phyloP scores from a whole-genome alignment of 495 filamentous ascomycete genomes.

The Xylaria castorea region DNA sequence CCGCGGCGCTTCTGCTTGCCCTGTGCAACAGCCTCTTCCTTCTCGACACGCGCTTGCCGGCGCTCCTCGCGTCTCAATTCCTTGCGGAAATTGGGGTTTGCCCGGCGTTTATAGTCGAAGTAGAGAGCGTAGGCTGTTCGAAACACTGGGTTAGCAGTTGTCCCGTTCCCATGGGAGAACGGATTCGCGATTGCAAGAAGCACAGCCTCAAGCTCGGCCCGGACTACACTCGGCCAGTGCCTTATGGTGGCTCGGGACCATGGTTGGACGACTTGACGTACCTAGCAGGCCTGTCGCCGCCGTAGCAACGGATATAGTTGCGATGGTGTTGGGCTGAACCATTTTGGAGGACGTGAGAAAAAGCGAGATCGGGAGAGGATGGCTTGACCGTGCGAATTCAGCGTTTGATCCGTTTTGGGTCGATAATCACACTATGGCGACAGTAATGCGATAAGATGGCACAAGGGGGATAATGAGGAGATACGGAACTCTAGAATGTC shows the following conservation, averaged over 20 bases:
- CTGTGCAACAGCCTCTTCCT: conserved; percentile 75
- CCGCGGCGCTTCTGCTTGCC: conserved; percentile 71
- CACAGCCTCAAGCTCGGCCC: not conserved
- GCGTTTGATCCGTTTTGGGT: not conserved
- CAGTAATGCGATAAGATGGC: not conserved
- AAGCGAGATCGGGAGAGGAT: conserved; percentile 32
- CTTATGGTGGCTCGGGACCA: conserved; percentile 41
- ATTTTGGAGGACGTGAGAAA: conserved; percentile 49
- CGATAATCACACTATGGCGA: not conserved
- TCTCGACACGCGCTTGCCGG: conserved; percentile 73
- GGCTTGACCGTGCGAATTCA: conserved; percentile 35
- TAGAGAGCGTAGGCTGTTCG: conserved; percentile 75
- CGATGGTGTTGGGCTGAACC: conserved; percentile 73
- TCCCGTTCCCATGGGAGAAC: conserved; percentile 26
- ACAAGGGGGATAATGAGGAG: not conserved
- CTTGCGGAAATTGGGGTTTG: conserved; percentile 85
- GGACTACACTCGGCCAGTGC: not conserved
- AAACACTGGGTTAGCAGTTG: conserved; percentile 52
- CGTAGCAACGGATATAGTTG: conserved; percentile 75
- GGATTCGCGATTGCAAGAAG: not conserved
- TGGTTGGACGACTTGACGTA: conserved; percentile 56
- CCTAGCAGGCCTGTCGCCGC: conserved; percentile 77
- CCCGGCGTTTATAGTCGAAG: conserved; percentile 93
- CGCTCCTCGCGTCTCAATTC: conserved; percentile 82
- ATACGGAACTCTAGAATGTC: not conserved